Percentiles rank a stretch among this genome's conserved stretches.
These are phyloP conservation scores for Raphanus sativus DNA, from an alignment of 345 rosid species.

Conservation along the genomic window DNA sequence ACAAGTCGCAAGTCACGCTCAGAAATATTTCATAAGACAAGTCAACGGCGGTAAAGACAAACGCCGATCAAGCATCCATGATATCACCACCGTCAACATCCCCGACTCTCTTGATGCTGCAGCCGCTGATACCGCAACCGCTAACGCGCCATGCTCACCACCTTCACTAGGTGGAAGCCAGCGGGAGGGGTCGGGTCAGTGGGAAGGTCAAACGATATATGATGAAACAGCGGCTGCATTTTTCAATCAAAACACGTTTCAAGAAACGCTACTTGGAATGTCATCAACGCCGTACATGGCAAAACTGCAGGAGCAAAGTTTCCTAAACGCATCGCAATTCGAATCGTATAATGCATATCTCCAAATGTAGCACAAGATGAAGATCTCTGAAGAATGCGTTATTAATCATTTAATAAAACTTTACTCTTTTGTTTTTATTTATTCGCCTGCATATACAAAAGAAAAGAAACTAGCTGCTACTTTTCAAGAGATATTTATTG, in stretches of 20 bases:
- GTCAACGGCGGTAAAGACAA: slow-evolving; percentile 92
- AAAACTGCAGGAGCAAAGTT: slow-evolving; percentile 62
- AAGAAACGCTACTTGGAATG: slow-evolving; percentile 50
- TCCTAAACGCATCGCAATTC: slow-evolving; percentile 59
- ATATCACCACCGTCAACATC: slow-evolving; percentile 80
- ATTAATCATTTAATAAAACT: not conserved
- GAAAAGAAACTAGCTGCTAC: not conserved
- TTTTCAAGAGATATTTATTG: slow-evolving; percentile 1
- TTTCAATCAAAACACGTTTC: slow-evolving; percentile 45
- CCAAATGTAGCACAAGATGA: slow-evolving; percentile 41
- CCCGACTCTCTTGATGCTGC: slow-evolving; percentile 37
- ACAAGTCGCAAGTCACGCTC: slow-evolving; percentile 99
- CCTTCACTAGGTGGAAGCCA: slow-evolving; percentile 41
- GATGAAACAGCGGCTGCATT: slow-evolving; percentile 36
- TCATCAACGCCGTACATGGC: slow-evolving; percentile 50
- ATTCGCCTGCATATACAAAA: slow-evolving; percentile 27
- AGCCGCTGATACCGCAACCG: slow-evolving; percentile 43
- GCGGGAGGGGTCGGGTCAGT: slow-evolving; percentile 28
- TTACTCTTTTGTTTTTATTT: slow-evolving; percentile 11
- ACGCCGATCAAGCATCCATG: slow-evolving; percentile 96
- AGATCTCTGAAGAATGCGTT: slow-evolving; percentile 25
- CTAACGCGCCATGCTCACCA: slow-evolving; percentile 43
- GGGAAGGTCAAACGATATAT: slow-evolving; percentile 31
- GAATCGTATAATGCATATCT: slow-evolving; percentile 47
- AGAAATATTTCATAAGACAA: slow-evolving; percentile 92